These are phyloP conservation scores for Neurospora sp. DNA, from an alignment of 495 filamentous ascomycete species.

Conservation along the genomic window DNA sequence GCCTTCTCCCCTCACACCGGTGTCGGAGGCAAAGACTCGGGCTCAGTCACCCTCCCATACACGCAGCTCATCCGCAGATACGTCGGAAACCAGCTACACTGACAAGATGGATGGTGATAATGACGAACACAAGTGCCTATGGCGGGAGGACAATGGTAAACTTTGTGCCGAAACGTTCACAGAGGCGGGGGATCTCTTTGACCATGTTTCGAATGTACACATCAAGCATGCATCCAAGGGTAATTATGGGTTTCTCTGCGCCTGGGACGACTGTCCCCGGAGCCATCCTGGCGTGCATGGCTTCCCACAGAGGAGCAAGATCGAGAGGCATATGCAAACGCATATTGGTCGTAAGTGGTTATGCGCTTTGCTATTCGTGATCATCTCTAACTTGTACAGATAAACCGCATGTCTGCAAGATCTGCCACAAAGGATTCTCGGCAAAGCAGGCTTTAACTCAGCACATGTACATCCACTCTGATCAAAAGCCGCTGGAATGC, in stretches of 20 bases:
- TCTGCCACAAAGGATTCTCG: constrained; percentile 47
- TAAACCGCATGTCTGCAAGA: constrained; percentile 45
- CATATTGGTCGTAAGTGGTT: constrained; percentile 49
- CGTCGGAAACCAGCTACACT: constrained; percentile 4
- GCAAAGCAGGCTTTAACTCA: constrained; percentile 51
- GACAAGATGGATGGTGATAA: constrained; percentile 1
- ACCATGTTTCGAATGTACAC: constrained; percentile 19
- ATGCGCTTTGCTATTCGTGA: neutral
- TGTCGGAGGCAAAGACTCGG: constrained; percentile 11
- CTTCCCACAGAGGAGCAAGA: constrained; percentile 49
- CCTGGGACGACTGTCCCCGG: constrained; percentile 27
- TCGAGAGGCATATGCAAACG: constrained; percentile 52
- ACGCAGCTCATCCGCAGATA: constrained; percentile 11
- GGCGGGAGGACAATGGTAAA: constrained; percentile 15
- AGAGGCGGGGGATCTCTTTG: constrained; percentile 20
- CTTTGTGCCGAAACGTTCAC: constrained; percentile 19
- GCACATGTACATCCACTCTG: constrained; percentile 50
- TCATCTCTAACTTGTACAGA: constrained; percentile 23
- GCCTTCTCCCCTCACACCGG: constrained; percentile 19
- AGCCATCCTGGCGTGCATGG: constrained; percentile 32
- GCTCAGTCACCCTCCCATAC: constrained; percentile 2
- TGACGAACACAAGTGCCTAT: constrained; percentile 22
- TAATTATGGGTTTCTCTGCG: constrained; percentile 21
- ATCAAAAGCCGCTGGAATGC: constrained; percentile 50
- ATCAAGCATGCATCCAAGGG: constrained; percentile 26